phyloP scores from a whole-genome alignment of 495 filamentous ascomycete species.

The Penicillium robsamsonii region DNA sequence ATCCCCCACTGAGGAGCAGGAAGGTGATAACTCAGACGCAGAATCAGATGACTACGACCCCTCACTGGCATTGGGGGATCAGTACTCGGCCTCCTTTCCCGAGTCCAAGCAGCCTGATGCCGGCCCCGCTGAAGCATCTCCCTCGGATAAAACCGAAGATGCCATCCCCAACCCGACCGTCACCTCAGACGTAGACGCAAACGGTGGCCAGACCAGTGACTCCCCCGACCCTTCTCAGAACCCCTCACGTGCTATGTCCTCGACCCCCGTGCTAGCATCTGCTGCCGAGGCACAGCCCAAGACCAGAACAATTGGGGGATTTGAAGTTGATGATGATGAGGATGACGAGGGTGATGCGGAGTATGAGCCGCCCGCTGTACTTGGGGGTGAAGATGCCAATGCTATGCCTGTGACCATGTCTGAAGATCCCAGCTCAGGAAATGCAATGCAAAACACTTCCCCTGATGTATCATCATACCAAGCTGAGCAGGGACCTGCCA shows the following conservation, averaged over 20 bases:
- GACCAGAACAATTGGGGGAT: constrained; percentile 73
- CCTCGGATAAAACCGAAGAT: constrained; percentile 18
- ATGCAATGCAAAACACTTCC: constrained; percentile 58
- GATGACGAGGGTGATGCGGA: constrained; percentile 52
- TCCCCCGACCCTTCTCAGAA: constrained; percentile 33
- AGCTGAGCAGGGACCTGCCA: constrained; percentile 52
- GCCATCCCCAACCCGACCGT: constrained; percentile 21
- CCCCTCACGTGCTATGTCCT: constrained; percentile 39
- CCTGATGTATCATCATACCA: constrained; percentile 58
- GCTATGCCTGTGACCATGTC: constrained; percentile 46
- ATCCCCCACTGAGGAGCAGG: constrained; percentile 45
- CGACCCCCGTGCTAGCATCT: constrained; percentile 37
- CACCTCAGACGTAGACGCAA: constrained; percentile 22
- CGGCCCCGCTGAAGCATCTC: constrained; percentile 19
- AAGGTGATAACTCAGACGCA: constrained; percentile 51
- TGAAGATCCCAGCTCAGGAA: constrained; percentile 54
- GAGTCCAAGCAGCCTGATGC: constrained; percentile 30
- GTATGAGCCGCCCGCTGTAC: constrained; percentile 55
- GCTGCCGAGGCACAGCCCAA: constrained; percentile 45
- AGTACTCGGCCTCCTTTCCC: constrained; percentile 34
- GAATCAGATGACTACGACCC: constrained; percentile 58
- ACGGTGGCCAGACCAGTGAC: constrained; percentile 30
- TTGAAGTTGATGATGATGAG: constrained; percentile 63
- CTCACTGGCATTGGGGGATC: constrained; percentile 46
- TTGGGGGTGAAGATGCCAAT: constrained; percentile 47